Evolutionary conservation across 2,329 filamentous ascomycete genomes (phyloP).

Genomic region (Orbilia oligospora): DNA sequence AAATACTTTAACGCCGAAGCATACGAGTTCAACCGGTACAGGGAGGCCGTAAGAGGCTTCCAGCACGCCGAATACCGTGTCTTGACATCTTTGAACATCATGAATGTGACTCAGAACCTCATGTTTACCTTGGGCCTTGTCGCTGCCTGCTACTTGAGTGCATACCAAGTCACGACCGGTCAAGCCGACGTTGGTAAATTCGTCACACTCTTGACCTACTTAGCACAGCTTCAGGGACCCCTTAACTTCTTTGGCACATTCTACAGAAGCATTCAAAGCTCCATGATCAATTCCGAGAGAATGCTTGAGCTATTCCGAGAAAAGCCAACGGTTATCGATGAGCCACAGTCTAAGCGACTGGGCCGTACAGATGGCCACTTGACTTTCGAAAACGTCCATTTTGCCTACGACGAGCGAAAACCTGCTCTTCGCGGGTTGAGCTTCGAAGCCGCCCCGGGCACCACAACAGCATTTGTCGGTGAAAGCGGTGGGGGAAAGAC

Average conservation of each 20-base stretch:
- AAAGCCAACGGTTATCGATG: conserved; percentile 89
- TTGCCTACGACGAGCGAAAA: conserved; percentile 89
- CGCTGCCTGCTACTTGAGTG: conserved; percentile 79
- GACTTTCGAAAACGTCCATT: conserved; percentile 87
- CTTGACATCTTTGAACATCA: conserved; percentile 80
- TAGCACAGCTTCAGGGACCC: conserved; percentile 82
- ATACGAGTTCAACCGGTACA: conserved; percentile 82
- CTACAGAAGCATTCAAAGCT: conserved; percentile 94
- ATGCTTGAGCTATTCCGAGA: conserved; percentile 97
- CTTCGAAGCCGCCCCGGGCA: conserved; percentile 89
- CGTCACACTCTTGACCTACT: conserved; percentile 80
- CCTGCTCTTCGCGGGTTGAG: conserved; percentile 85
- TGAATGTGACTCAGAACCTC: conserved; percentile 85
- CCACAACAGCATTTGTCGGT: conserved; percentile 94
- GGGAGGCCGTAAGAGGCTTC: conserved; percentile 78
- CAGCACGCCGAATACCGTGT: conserved; percentile 83
- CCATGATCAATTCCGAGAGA: conserved; percentile 96
- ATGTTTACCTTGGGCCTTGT: conserved; percentile 84
- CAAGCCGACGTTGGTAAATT: conserved; percentile 79
- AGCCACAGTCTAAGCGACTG: conserved; percentile 75
- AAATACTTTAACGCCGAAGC: conserved; percentile 90
- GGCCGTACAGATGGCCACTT: conserved; percentile 83
- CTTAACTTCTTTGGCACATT: conserved; percentile 94
- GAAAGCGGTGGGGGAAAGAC: conserved; percentile 98
- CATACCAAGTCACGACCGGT: conserved; percentile 81